Percentiles rank a stretch among this genome's conserved stretches.
These are phyloP conservation scores for Cyberlindnera bimundalis DNA, from an alignment of 805 yeast genomes.

Conservation along the genomic window DNA sequence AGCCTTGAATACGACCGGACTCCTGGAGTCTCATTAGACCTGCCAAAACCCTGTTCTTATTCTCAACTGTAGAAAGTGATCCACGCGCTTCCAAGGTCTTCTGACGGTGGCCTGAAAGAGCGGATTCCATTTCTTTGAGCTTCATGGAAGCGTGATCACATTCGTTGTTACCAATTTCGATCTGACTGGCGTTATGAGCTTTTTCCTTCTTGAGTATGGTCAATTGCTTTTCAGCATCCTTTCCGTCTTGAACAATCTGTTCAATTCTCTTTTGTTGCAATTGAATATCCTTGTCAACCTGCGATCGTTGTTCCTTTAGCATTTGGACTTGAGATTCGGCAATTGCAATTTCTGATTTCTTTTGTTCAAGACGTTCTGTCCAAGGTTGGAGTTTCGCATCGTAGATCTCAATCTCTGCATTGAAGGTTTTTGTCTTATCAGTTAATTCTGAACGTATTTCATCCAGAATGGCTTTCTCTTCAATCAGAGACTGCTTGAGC, in stretches of 20 bases:
- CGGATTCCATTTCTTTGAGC: constrained; percentile 51
- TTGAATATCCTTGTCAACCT: constrained; percentile 42
- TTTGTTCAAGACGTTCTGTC: constrained; percentile 61
- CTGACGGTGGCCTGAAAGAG: constrained; percentile 53
- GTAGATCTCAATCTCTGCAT: constrained; percentile 58
- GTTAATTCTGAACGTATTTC: constrained; percentile 63
- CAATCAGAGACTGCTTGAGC: constrained; percentile 42
- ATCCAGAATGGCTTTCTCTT: constrained; percentile 57
- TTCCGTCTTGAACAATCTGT: constrained; percentile 44
- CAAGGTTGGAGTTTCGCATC: constrained; percentile 80
- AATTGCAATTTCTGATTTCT: constrained; percentile 62
- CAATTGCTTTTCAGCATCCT: constrained; percentile 45
- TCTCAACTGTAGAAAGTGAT: constrained; percentile 53
- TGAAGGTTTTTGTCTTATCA: constrained; percentile 66
- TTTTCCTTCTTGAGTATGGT: constrained; percentile 46
- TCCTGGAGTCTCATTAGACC: constrained; percentile 67
- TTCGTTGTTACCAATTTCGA: constrained; percentile 55
- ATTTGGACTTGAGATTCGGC: constrained; percentile 63
- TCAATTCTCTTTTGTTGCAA: constrained; percentile 42
- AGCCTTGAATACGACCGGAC: constrained; percentile 81
- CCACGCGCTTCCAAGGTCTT: constrained; percentile 63
- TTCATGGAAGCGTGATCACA: constrained; percentile 45
- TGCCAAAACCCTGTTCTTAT: constrained; percentile 68
- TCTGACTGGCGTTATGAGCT: constrained; percentile 48
- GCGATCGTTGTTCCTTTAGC: constrained; percentile 43